phyloP scores from a whole-genome alignment of 805 yeast species.

The Naumovozyma castellii region DNA sequence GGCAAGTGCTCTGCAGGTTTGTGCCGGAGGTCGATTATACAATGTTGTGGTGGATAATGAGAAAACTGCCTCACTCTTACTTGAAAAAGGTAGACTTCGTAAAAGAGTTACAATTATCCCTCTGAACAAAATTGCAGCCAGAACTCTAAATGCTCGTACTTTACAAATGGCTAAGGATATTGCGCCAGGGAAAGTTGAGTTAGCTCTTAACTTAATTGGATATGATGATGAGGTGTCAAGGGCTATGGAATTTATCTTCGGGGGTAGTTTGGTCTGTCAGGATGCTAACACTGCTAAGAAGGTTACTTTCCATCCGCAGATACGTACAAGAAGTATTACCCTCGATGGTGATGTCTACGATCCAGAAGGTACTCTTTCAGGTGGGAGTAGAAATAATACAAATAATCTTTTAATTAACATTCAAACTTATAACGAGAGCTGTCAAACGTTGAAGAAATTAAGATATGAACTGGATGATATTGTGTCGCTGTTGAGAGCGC shows the following conservation, averaged over 20 bases:
- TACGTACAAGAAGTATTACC: slow-evolving; percentile 77
- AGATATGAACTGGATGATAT: slow-evolving; percentile 37
- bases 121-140: slow-evolving; percentile 68
- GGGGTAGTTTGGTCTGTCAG: slow-evolving; percentile 75
- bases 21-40: slow-evolving; percentile 87
- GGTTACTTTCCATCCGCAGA: slow-evolving; percentile 78
- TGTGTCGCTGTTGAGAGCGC: slow-evolving; percentile 33
- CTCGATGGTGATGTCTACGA: slow-evolving; percentile 90
- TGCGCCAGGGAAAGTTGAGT: slow-evolving; percentile 77
- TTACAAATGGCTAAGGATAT: slow-evolving; percentile 60
- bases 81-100: slow-evolving; percentile 68
- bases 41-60: slow-evolving; percentile 89
- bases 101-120: slow-evolving; percentile 89
- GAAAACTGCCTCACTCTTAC: slow-evolving; percentile 67
- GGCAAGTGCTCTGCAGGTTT: slow-evolving; percentile 79
- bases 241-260: slow-evolving; percentile 91
- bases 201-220: slow-evolving; percentile 75
- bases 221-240: slow-evolving; percentile 58
- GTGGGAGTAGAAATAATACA: slow-evolving; percentile 70
- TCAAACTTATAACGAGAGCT: slow-evolving; percentile 49
- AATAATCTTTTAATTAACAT: slow-evolving; percentile 53
- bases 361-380: slow-evolving; percentile 91
- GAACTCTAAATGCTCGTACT: slow-evolving; percentile 41
- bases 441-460: slow-evolving; percentile 32
- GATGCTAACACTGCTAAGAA: slow-evolving; percentile 82